Evolutionary conservation across 768 basidiomycete species (phyloP).

Genomic region (Sarcomyxa edulis): DNA sequence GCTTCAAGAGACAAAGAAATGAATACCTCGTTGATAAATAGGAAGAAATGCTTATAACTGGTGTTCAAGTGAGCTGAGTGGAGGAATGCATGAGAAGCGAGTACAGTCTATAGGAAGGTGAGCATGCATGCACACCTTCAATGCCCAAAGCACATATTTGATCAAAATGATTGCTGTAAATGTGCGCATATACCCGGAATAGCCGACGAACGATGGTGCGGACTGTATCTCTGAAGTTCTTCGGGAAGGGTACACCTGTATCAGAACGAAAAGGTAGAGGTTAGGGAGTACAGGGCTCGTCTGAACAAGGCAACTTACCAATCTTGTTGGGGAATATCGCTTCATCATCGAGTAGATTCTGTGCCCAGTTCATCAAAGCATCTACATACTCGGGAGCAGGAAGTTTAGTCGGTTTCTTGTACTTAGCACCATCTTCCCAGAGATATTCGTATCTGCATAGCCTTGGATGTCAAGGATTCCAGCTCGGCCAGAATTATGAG

Average conservation of each 20-base stretch:
- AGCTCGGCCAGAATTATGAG: constrained; percentile 2
- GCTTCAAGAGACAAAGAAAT: constrained; percentile 18
- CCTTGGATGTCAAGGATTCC: background rate
- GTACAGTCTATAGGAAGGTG: background rate
- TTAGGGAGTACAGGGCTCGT: constrained; percentile 1
- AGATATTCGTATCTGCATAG: constrained; percentile 93
- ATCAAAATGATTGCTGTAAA: constrained; percentile 99
- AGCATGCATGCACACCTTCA: constrained; percentile 60
- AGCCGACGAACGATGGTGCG: constrained; percentile 88
- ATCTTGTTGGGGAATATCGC: constrained; percentile 92
- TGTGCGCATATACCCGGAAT: constrained; percentile 96
- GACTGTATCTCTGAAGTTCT: constrained; percentile 85
- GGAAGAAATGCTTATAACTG: constrained; percentile 95
- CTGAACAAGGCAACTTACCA: constrained; percentile 38
- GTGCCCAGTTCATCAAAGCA: constrained; percentile 98
- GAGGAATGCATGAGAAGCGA: constrained; percentile 2
- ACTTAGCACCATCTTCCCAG: constrained; percentile 88
- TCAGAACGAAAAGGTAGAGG: background rate
- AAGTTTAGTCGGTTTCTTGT: constrained; percentile 89
- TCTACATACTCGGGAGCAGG: constrained; percentile 96
- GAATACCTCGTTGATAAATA: constrained; percentile 93
- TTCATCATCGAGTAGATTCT: constrained; percentile 89
- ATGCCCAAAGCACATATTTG: constrained; percentile 98
- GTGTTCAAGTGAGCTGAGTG: constrained; percentile 91
- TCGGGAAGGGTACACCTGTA: constrained; percentile 85